Evolutionary conservation across 331 rosid genomes (phyloP), one percentile per base, ranked within the genome.

Genomic region (Malus hybrid): DNA sequence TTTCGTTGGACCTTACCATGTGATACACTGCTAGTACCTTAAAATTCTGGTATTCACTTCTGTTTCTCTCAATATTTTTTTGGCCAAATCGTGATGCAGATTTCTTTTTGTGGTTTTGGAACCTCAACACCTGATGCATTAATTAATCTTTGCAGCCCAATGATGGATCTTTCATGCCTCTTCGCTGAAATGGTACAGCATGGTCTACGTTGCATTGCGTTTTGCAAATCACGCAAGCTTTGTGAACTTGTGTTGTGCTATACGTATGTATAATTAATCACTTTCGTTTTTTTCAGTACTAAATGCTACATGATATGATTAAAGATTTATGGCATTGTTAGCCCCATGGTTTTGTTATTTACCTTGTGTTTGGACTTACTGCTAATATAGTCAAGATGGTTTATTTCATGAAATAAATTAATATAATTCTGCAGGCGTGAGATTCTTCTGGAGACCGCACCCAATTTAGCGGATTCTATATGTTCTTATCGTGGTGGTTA

Each of bases 101-200:
- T 31, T 64, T 64, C 12, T 1, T 31, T 15, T 29, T 57, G 39
- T 36, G 36, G 36, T 59, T 57, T 59, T 59, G 67, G n/a, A 32
- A 46, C 65, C 56, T 68, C 20, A 56, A 65, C 28, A 6, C 6
- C 32, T 66, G 59, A 65, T 48, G 68, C 69, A 50, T 74, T 42
- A 16, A 82, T 73, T 77, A 42, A 31, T 33, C 50, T 77, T 84
- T 78, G 86, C 99, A 94, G 97, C 86, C 82, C 97, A 39, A 85
- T 88, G 71, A 71, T 83, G 84, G 93, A 86, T 66, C 80, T 85
- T 56, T 85, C 99, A 3, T 79, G 85, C 77, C 96, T 92, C 66
- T 88, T 94, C 76, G 97, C 96, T 13, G 99, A 94, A 87, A 92
- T 94, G 97, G 91, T 94, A 77, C 96, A 87, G 89, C 99, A 94